Evolutionary conservation across 2,329 filamentous ascomycete species (phyloP), one percentile per base, ranked within the genome.

Genomic region (Alternaria triticina): DNA sequence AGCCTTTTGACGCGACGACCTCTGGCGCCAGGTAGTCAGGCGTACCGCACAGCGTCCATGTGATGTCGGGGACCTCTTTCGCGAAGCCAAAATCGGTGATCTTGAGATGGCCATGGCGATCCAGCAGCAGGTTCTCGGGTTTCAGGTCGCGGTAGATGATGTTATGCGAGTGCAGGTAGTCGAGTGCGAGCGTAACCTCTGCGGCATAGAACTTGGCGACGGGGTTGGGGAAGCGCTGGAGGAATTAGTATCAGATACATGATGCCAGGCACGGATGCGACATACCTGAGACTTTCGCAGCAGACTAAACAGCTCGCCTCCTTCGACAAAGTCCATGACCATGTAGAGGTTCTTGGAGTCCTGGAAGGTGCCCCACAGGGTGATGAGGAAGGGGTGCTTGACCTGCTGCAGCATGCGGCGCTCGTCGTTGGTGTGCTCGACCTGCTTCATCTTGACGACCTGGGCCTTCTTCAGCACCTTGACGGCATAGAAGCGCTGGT

Each of bases 241-340:
- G 6, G 12, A n/a, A 25, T 62, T 17, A 62, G 49, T 36, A 15
- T 20, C 25, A 30, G 44, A 20, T 12, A 46, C 11, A 25, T 54
- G n/a, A 59, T 20, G 28, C 28, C 12, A 5, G 8, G 43, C 7
- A 23, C 33, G 11, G 7, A 55, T 22, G 28, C 13, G 22, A 61
- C 28, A n/a, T 47, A 62, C 59, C 59, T 62, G 59, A 5, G 95
- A 98, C 82, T 99, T 98, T 74, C 96, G 88, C 74, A 99, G 84
- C 74, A 99, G 83, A 71, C 95, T 98, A 81, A 99, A 99, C 58
- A 99, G 86, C 85, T 99, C 96, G 76, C 96, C 96, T 71, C 96
- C 96, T 82, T 99, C 96, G 57, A 99, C 95, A 84, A 99, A 99
- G 81, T 99, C 96, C 96, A 99, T 99, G 75, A 99, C 96, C 96